A percentile compares a stretch with the other conserved stretches of the same genome.
Evolutionary conservation across 257 asterid genomes (phyloP).

Genomic region (Scutellaria galericulata): DNA sequence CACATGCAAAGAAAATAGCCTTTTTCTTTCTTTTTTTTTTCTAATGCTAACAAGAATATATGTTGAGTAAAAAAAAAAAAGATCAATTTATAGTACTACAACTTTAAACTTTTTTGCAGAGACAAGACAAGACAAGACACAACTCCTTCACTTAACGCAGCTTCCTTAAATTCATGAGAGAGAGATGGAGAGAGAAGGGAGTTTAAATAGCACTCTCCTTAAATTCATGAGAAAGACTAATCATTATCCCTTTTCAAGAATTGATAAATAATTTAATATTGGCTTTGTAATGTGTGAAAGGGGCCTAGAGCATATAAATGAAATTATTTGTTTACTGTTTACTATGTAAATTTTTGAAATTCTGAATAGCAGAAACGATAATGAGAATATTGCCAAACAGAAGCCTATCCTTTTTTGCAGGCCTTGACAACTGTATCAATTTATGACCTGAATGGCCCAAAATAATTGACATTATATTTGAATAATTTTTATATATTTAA

Average conservation of each 20-base stretch:
- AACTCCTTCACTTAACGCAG: not conserved
- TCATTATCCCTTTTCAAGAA: slow-evolving; percentile 29
- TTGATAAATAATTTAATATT: not conserved
- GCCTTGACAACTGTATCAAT: slow-evolving; percentile 28
- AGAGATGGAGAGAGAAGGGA: not conserved
- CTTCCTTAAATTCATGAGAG: not conserved
- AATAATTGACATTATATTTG: not conserved
- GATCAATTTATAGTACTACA: slow-evolving; percentile 28
- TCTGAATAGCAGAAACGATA: slow-evolving; percentile 1
- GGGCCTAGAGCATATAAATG: slow-evolving; percentile 40
- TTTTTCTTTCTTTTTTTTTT: too few species aligned
- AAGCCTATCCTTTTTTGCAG: slow-evolving; percentile 21
- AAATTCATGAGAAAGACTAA: slow-evolving; percentile 25
- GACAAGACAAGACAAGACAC: slow-evolving; percentile 30
- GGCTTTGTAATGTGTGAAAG: slow-evolving; percentile 40
- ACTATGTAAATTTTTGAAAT: slow-evolving; percentile 32
- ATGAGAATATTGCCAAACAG: slow-evolving; percentile 35
- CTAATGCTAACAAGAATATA: too few species aligned
- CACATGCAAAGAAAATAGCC: too few species aligned
- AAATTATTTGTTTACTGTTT: slow-evolving; percentile 34
- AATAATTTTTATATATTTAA: not conserved
- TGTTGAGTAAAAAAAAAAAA: not conserved
- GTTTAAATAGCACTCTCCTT: slow-evolving; percentile 11
- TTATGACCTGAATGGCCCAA: slow-evolving; percentile 23
- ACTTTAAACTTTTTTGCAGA: slow-evolving; percentile 20